Conservation (phyloP, 1,284 basidiomycete genomes). For the Ustilago bromivora region DNA sequence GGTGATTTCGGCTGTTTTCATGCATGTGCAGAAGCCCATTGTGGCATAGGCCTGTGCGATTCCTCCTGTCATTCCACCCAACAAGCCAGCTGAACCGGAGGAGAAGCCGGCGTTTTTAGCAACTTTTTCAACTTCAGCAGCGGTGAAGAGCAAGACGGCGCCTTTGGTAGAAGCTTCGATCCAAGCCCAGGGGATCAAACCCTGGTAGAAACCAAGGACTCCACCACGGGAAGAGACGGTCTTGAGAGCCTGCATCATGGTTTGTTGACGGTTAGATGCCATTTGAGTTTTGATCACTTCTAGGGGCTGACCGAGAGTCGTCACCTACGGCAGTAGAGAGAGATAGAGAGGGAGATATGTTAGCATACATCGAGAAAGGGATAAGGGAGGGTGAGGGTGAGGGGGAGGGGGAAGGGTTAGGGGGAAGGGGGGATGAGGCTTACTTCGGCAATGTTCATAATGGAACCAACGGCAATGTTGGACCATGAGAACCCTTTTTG, state of each 20-base stretch:
- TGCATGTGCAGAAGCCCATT: slow-evolving; percentile 93
- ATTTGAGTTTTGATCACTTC: slow-evolving; percentile 92
- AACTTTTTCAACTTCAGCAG: slow-evolving; percentile 89
- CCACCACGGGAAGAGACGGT: slow-evolving; percentile 94
- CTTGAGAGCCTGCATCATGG: slow-evolving; percentile 86
- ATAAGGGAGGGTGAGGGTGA: neutral
- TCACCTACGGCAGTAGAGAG: slow-evolving; percentile 75
- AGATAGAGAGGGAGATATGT: slow-evolving; percentile 6
- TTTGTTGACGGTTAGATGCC: slow-evolving; percentile 75
- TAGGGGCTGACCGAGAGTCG: slow-evolving; percentile 95
- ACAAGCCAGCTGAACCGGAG: slow-evolving; percentile 84
- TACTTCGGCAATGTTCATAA: slow-evolving; percentile 83
- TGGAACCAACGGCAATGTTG: slow-evolving; percentile 95
- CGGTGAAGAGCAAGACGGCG: slow-evolving; percentile 93
- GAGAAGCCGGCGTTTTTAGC: slow-evolving; percentile 78
- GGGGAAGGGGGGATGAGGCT: slow-evolving; percentile 72
- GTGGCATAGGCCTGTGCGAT: slow-evolving; percentile 98
- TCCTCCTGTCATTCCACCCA: slow-evolving; percentile 98
- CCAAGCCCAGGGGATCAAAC: slow-evolving; percentile 99
- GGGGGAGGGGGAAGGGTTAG: no score
- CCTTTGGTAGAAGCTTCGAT: slow-evolving; percentile 99
- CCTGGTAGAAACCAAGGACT: slow-evolving; percentile 92
- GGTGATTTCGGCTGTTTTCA: slow-evolving; percentile 86
- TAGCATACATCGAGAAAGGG: slow-evolving; percentile 9
- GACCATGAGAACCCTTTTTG: slow-evolving; percentile 94